Percentiles rank a stretch among this genome's conserved stretches.
These are phyloP conservation scores for Phytophthora pinifolia DNA, from an alignment of 352 stramenopile genomes.

Conservation along the genomic window DNA sequence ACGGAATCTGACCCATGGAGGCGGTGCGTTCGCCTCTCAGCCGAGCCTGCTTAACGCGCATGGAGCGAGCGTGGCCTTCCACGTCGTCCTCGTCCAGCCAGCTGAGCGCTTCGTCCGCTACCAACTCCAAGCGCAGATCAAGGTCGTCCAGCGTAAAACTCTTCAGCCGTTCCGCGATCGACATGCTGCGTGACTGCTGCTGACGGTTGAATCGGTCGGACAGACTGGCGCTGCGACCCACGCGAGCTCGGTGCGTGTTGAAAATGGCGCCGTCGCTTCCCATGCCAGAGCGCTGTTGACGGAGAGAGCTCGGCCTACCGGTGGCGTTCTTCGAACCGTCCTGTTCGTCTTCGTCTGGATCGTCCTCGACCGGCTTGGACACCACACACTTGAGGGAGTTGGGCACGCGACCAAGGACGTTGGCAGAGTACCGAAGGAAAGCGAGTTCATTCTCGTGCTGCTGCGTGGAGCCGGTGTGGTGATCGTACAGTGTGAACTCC, in stretches of 20 bases:
- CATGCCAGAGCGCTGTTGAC: constrained; percentile 34
- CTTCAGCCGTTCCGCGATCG: constrained; percentile 53
- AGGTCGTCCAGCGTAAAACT: constrained; percentile 63
- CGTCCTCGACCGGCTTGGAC: constrained; percentile 20
- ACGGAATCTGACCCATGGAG: constrained; percentile 35
- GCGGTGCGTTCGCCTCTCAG: constrained; percentile 31
- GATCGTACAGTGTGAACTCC: constrained; percentile 83
- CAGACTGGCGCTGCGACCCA: constrained; percentile 52
- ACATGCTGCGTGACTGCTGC: constrained; percentile 47
- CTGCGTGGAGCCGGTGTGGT: constrained; percentile 44
- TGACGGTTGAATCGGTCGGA: constrained; percentile 61
- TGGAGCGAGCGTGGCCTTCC: constrained; percentile 31
- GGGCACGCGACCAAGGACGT: constrained; percentile 75
- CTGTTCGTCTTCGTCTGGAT: constrained; percentile 12
- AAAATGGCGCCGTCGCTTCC: constrained; percentile 44
- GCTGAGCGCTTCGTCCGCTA: constrained; percentile 18
- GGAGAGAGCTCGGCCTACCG: constrained; percentile 14
- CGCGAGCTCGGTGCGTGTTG: constrained; percentile 50
- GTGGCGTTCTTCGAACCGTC: not conserved
- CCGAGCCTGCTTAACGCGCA: constrained; percentile 41
- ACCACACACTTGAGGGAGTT: constrained; percentile 71
- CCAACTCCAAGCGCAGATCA: constrained; percentile 44
- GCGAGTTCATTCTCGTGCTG: constrained; percentile 65
- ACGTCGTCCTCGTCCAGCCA: constrained; percentile 64
- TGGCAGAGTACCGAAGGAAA: constrained; percentile 77